These are phyloP conservation scores for Syzygium malaccense DNA, from an alignment of 441 rosid species.

Conservation along the genomic window DNA sequence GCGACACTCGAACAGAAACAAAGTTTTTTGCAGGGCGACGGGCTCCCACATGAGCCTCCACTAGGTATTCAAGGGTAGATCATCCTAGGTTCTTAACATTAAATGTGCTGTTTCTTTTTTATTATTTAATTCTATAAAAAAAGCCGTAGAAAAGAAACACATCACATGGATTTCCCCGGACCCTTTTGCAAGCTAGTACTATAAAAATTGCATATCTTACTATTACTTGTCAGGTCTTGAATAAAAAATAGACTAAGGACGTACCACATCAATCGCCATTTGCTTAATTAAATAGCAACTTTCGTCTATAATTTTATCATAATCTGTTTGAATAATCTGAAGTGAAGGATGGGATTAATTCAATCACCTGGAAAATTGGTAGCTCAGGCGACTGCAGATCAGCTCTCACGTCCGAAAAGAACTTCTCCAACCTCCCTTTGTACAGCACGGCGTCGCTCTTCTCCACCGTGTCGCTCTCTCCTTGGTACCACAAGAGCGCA, in stretches of 20 bases:
- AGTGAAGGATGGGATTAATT: not conserved
- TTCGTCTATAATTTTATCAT: not conserved
- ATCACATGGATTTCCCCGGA: not conserved
- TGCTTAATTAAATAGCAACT: not conserved
- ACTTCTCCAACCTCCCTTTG: constrained; percentile 34
- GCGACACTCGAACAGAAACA: no score
- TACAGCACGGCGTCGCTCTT: constrained; percentile 45
- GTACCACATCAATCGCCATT: not conserved
- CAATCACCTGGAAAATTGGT: constrained; percentile 60
- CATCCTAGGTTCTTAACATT: not conserved
- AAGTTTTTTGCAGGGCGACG: not conserved
- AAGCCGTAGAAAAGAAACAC: not conserved
- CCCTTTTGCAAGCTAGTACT: not conserved
- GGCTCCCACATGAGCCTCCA: no score
- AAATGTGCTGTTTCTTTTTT: not conserved
- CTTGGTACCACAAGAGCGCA: constrained; percentile 87
- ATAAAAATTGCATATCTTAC: not conserved
- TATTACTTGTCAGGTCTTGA: not conserved
- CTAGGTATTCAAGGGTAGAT: not conserved
- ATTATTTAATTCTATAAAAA: not conserved
- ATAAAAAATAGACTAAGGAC: not conserved
- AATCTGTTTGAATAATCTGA: not conserved
- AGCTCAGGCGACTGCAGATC: constrained; percentile 54
- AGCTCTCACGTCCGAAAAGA: constrained; percentile 44
- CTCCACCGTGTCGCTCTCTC: constrained; percentile 54